These are phyloP conservation scores for Nakazawaea ishiwadae DNA, from an alignment of 805 yeast genomes.

Conservation along the genomic window DNA sequence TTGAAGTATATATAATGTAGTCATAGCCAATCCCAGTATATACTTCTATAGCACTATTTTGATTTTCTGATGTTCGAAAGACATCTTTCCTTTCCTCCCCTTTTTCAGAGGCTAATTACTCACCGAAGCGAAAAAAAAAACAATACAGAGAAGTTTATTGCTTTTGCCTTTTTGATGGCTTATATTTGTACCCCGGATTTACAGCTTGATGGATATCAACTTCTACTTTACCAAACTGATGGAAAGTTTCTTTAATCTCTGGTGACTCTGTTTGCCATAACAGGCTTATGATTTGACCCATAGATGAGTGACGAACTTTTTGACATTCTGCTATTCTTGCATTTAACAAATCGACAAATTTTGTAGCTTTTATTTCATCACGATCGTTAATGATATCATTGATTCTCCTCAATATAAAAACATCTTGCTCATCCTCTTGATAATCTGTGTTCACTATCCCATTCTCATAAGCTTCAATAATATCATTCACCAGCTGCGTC, in stretches of 20 bases:
- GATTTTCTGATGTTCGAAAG: too few species aligned
- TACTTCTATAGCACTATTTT: too few species aligned
- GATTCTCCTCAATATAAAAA: conserved; percentile 3
- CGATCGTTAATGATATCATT: conserved; percentile 4
- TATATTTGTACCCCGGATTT: conserved; percentile 4
- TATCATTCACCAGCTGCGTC: neutral
- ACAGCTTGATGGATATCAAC: neutral
- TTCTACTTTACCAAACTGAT: conserved; percentile 1
- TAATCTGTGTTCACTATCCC: neutral
- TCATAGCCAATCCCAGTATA: too few species aligned
- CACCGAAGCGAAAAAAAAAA: neutral
- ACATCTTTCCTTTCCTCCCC: too few species aligned
- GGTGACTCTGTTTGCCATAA: conserved; percentile 7
- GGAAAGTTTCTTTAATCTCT: conserved; percentile 1
- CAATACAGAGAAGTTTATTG: neutral
- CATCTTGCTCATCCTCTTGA: neutral
- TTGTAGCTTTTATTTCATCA: neutral
- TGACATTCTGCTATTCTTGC: neutral
- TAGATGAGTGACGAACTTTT: neutral
- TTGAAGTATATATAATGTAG: too few species aligned
- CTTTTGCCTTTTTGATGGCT: conserved; percentile 6
- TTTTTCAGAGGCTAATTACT: too few species aligned
- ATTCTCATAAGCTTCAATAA: neutral
- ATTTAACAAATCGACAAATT: conserved; percentile 2
- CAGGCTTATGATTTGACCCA: conserved; percentile 2